phyloP scores from a whole-genome alignment of 2,329 filamentous ascomycete genomes.

The Clonostachys solani region DNA sequence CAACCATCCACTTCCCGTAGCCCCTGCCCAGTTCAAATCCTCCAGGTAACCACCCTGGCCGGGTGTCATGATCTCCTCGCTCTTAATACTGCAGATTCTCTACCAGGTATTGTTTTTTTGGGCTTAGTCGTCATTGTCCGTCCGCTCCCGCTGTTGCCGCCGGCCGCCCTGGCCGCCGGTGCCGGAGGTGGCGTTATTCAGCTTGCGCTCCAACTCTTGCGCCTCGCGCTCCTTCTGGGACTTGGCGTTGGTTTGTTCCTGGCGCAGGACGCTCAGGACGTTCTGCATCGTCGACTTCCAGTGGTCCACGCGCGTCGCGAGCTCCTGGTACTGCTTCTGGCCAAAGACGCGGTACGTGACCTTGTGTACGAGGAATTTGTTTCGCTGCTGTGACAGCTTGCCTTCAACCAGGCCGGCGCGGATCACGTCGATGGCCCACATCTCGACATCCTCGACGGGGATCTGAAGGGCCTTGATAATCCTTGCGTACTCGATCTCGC shows the following conservation, averaged over 20 bases:
- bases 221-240: constrained; percentile 73
- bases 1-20: too few relatives aligned
- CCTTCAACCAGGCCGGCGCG: constrained; percentile 93
- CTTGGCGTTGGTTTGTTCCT: constrained; percentile 77
- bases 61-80: too few relatives aligned
- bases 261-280: constrained; percentile 73
- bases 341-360: constrained; percentile 96
- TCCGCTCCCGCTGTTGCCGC: constrained; percentile 38
- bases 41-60: too few relatives aligned
- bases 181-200: constrained; percentile 36
- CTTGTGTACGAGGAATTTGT: constrained; percentile 92
- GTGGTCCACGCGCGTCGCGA: constrained; percentile 83
- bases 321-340: constrained; percentile 97
- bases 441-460: constrained; percentile 79
- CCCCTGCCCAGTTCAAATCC: too few relatives aligned
- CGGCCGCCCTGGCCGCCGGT: constrained; percentile 15
- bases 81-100: too few relatives aligned
- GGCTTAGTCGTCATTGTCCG: constrained; percentile 49
- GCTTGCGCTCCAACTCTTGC: constrained; percentile 67
- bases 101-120: too few relatives aligned
- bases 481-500: constrained; percentile 81
- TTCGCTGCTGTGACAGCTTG: constrained; percentile 88
- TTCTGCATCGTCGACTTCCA: constrained; percentile 80
- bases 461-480: constrained; percentile 86
- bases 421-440: constrained; percentile 99